Percentiles rank a stretch among this genome's conserved stretches.
phyloP scores from a whole-genome alignment of 2,329 filamentous ascomycete genomes.

The Tricladium varicosporioides region DNA sequence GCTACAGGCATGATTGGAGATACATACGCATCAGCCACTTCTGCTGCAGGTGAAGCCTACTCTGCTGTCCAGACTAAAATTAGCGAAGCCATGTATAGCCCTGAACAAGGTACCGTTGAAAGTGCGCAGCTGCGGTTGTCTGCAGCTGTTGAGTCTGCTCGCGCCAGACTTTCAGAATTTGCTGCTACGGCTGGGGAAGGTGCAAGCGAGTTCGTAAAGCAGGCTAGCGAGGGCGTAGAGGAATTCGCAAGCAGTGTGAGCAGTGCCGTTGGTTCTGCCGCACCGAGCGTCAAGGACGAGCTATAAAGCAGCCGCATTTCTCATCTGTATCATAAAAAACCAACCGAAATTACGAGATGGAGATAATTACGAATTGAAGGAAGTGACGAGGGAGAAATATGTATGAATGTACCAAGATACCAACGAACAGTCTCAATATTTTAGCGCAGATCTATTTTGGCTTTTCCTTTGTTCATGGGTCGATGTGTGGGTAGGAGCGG shows the following conservation, averaged over 20 bases:
- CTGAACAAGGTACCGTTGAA: constrained; percentile 29
- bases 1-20: constrained; percentile 32
- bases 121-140: constrained; percentile 30
- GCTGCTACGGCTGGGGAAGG: constrained; percentile 30
- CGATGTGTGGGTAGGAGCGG: neutral
- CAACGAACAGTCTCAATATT: too few relatives aligned
- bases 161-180: constrained; percentile 28
- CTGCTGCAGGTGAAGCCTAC: constrained; percentile 19
- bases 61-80: constrained; percentile 20
- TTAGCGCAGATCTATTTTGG: too few relatives aligned
- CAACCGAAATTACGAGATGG: neutral
- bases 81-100: constrained; percentile 26
- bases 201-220: constrained; percentile 36
- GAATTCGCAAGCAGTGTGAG: constrained; percentile 46
- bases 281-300: constrained; percentile 49
- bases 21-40: constrained; percentile 21
- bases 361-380: neutral
- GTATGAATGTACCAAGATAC: too few relatives aligned
- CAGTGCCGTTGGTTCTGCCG: constrained; percentile 39
- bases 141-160: constrained; percentile 30
- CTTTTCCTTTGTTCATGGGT: neutral
- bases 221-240: constrained; percentile 41
- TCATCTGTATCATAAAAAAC: neutral
- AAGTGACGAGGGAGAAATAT: neutral
- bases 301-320: constrained; percentile 37